These are phyloP conservation scores for Pelargonium cotyledonis DNA, from an alignment of 441 rosid genomes.

Conservation along the genomic window DNA sequence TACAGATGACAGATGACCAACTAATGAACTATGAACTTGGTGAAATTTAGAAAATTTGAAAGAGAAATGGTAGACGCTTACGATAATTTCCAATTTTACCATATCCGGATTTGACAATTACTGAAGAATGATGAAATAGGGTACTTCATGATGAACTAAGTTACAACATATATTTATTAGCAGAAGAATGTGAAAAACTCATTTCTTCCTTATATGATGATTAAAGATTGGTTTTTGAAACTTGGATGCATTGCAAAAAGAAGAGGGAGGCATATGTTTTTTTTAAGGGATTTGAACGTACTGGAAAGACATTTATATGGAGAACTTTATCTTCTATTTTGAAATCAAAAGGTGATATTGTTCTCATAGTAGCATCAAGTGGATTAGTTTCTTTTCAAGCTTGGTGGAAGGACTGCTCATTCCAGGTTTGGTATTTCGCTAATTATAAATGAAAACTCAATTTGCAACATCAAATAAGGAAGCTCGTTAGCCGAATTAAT, in stretches of 20 bases:
- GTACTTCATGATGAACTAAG: no score
- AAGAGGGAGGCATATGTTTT: neutral
- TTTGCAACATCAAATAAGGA: neutral
- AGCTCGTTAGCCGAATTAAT: neutral
- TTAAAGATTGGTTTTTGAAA: neutral
- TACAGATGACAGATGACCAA: no score
- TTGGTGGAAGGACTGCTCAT: slow-evolving; percentile 9
- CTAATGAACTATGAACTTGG: no score
- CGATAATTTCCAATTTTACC: no score
- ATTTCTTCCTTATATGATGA: neutral
- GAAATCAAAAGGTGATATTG: slow-evolving; percentile 1
- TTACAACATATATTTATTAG: no score
- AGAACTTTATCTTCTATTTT: neutral
- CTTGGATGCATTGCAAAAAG: neutral
- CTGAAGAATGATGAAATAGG: no score
- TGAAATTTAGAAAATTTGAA: no score
- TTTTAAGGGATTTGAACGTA: slow-evolving; percentile 3
- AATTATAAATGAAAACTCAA: neutral
- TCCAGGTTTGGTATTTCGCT: neutral
- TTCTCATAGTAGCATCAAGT: neutral
- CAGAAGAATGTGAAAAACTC: no score
- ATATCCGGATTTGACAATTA: no score
- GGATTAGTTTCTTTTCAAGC: neutral
- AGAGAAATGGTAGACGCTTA: no score
- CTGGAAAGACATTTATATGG: neutral